Evolutionary conservation across 2,329 filamentous ascomycete genomes (phyloP), one percentile per base, ranked within the genome.

Genomic region (Aspergillus neotritici): DNA sequence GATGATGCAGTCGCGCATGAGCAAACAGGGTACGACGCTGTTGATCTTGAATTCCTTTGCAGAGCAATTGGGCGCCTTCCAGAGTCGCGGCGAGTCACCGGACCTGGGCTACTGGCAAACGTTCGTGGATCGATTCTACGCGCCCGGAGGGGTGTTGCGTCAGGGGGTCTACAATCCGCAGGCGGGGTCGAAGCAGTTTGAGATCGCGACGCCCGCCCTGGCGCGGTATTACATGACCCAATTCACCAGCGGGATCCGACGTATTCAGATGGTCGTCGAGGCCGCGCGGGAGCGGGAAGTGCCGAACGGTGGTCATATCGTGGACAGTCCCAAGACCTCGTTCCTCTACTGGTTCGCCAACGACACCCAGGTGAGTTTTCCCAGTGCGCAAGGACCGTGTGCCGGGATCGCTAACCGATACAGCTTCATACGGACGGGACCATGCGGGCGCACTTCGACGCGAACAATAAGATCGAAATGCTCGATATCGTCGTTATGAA

Each of bases 271-370:
- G 61, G 80, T 89, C 15, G 77, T 94, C 56, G 89, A 94, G 55
- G 83, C 80, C 31, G 70, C 77, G 12, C 71, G 68, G 21, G 80
- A 84, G 53, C 73, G 68, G 31, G 68, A 72, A 34, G 64, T 86
- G 30, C 73, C 77, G 1, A 79, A 77, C 44, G 81, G 83, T 37
- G 80, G 80, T 35, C 82, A 86, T 56, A 83, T 83, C 54, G 83
- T 96, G 15, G 84, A 87, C 54, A 88, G 87, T 58, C 71, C 72
- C 16, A 86, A 82, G 56, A 82, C 88, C 17, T 93, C 82, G 57
- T 80, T 97, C 44, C 84, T 93, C 4, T 94, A 95, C 62, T 94
- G 87, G 79, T 96, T 91, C 59, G 80, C 86, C 40, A 87, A 85
- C 49, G 85, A 84, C 40, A 86, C 84, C 47, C 88, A 93, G 62